Conservation (phyloP, 192 early-diverging fungal species). For the Linnemannia exigua region DNA sequence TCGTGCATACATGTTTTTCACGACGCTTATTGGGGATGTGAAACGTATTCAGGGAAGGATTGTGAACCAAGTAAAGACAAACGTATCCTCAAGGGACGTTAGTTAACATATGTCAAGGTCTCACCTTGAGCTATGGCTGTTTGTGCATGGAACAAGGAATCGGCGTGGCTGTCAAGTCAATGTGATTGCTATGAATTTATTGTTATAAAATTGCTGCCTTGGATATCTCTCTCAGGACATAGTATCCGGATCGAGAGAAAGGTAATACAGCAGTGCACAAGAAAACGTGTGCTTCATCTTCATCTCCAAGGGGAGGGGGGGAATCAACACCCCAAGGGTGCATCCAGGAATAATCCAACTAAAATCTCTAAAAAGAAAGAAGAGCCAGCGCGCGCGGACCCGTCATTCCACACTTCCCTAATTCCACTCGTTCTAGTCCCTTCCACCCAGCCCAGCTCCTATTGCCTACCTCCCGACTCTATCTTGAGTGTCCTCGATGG, state of each 20-base stretch:
- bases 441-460: not conserved
- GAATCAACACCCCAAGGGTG: not conserved
- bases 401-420: constrained; percentile 4
- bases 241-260: not conserved
- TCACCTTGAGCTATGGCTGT: not conserved
- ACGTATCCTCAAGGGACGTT: not conserved
- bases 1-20: not conserved
- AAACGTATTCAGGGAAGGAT: not conserved
- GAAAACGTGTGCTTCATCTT: not conserved
- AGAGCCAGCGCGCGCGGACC: not conserved
- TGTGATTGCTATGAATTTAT: not conserved
- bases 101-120: not conserved
- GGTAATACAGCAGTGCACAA: not conserved
- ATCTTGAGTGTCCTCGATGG: not conserved
- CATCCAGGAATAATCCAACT: not conserved
- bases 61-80: not conserved
- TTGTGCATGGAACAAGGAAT: constrained; percentile 2
- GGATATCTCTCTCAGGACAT: not conserved
- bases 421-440: not conserved
- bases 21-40: not conserved
- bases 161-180: not conserved
- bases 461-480: not conserved
- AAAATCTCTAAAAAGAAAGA: not conserved
- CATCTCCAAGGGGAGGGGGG: too few relatives aligned
- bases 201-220: not conserved